phyloP scores from a whole-genome alignment of 2,329 filamentous ascomycete genomes.

The Xylaria sp. region DNA sequence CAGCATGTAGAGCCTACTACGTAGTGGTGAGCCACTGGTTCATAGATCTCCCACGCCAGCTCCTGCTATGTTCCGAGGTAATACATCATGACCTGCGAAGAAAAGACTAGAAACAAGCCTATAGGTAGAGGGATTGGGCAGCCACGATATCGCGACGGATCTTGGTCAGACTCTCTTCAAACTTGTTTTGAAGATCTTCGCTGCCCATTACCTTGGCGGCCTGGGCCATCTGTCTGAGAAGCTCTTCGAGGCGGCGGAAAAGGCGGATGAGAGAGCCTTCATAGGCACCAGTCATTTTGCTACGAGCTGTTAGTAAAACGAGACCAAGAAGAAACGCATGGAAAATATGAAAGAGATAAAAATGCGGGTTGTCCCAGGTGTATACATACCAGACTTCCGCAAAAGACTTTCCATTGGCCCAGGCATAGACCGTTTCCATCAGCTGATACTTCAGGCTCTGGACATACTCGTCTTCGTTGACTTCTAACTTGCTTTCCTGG shows the following conservation, averaged over 20 bases:
- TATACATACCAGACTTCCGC: constrained; percentile 88
- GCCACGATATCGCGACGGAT: constrained; percentile 94
- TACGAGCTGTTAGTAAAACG: constrained; percentile 54
- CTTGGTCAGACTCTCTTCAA: constrained; percentile 85
- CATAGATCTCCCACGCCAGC: constrained; percentile 35
- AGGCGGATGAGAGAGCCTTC: constrained; percentile 96
- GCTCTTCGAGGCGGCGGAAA: constrained; percentile 93
- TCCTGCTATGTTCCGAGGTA: constrained; percentile 33
- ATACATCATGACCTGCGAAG: neutral
- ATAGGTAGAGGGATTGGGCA: constrained; percentile 92
- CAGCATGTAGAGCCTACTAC: constrained; percentile 34
- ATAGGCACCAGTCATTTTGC: constrained; percentile 99
- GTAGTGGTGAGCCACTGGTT: constrained; percentile 35
- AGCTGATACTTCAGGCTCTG: constrained; percentile 91
- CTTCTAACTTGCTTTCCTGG: constrained; percentile 88
- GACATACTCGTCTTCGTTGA: constrained; percentile 97
- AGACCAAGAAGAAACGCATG: constrained; percentile 8
- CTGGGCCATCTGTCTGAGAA: constrained; percentile 93
- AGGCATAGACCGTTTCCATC: constrained; percentile 95
- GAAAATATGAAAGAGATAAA: neutral
- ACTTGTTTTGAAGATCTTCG: constrained; percentile 91
- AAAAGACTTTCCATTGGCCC: constrained; percentile 91
- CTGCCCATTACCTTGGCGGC: constrained; percentile 98
- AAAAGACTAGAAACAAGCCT: constrained; percentile 33
- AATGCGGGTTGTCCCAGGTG: neutral